Evolutionary conservation across 2,329 filamentous ascomycete species (phyloP).

Genomic region (Bipolaris zeicola): DNA sequence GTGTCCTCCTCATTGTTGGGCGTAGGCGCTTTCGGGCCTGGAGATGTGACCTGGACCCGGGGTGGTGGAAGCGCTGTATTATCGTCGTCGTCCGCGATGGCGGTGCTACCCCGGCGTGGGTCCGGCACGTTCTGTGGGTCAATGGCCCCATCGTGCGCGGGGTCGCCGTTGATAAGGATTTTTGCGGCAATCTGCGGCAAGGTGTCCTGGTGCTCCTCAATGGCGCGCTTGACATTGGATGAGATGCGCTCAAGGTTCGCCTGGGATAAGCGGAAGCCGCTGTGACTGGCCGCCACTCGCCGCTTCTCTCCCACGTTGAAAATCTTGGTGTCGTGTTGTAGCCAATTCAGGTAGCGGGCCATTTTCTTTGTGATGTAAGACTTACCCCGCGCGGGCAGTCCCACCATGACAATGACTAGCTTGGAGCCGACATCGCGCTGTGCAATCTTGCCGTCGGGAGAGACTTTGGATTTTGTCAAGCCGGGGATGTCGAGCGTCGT

Average conservation of each 20-base stretch:
- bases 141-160: slow-evolving; percentile 44
- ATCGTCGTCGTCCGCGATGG: slow-evolving; percentile 28
- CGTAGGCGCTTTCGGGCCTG: slow-evolving; percentile 33
- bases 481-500: slow-evolving; percentile 97
- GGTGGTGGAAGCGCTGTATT: slow-evolving; percentile 25
- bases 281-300: slow-evolving; percentile 73
- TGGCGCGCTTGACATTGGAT: slow-evolving; percentile 29
- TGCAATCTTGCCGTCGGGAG: slow-evolving; percentile 92
- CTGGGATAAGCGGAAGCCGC: slow-evolving; percentile 49
- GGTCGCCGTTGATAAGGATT: slow-evolving; percentile 65
- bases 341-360: slow-evolving; percentile 92
- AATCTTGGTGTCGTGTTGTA: slow-evolving; percentile 92
- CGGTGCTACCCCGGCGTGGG: slow-evolving; percentile 34
- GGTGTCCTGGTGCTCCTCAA: slow-evolving; percentile 36
- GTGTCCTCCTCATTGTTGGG: slow-evolving; percentile 26
- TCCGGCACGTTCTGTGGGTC: slow-evolving; percentile 41
- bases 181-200: slow-evolving; percentile 55
- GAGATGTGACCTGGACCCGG: slow-evolving; percentile 44
- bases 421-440: slow-evolving; percentile 94
- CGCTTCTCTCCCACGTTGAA: slow-evolving; percentile 97
- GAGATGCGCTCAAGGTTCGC: slow-evolving; percentile 37
- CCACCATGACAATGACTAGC: slow-evolving; percentile 98
- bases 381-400: slow-evolving; percentile 91
- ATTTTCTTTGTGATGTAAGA: slow-evolving; percentile 99
- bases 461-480: slow-evolving; percentile 92